These are phyloP conservation scores for Mrakiaceae sp. DNA, from an alignment of 1,284 basidiomycete species.

Conservation along the genomic window DNA sequence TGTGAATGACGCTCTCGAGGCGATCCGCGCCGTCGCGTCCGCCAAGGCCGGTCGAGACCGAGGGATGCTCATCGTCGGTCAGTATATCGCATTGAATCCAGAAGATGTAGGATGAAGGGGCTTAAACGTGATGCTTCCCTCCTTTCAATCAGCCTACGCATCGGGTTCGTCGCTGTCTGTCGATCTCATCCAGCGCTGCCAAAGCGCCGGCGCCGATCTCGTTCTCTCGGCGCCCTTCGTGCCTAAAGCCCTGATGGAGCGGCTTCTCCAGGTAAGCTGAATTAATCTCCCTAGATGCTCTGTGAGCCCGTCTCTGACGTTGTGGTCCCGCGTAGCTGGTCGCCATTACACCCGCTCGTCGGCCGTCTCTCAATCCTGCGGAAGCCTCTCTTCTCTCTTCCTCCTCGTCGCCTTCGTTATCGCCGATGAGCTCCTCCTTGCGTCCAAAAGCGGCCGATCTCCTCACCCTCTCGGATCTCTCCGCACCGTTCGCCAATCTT, in stretches of 20 bases:
- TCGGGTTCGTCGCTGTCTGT: neutral
- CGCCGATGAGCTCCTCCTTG: neutral
- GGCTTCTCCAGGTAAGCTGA: neutral
- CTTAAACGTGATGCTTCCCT: too few relatives aligned
- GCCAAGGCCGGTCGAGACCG: too few relatives aligned
- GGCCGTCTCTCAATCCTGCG: neutral
- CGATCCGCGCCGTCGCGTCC: too few relatives aligned
- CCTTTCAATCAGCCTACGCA: too few relatives aligned
- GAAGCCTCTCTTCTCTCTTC: neutral
- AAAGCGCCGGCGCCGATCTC: neutral
- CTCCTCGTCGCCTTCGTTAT: neutral
- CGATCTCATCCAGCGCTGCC: constrained; percentile 1
- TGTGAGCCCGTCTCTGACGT: too few relatives aligned
- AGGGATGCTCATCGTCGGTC: too few relatives aligned
- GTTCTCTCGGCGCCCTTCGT: neutral
- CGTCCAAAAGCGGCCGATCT: constrained; percentile 1
- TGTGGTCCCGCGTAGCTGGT: too few relatives aligned
- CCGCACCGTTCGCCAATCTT: constrained; percentile 6
- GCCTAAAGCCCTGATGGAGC: neutral
- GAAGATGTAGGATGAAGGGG: too few relatives aligned
- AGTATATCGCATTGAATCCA: too few relatives aligned
- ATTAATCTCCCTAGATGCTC: too few relatives aligned
- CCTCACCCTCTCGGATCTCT: constrained; percentile 7
- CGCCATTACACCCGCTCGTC: neutral
- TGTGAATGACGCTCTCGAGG: too few relatives aligned